phyloP scores from a whole-genome alignment of 2,329 filamentous ascomycete genomes.

The Pseudogymnoascus sp. region DNA sequence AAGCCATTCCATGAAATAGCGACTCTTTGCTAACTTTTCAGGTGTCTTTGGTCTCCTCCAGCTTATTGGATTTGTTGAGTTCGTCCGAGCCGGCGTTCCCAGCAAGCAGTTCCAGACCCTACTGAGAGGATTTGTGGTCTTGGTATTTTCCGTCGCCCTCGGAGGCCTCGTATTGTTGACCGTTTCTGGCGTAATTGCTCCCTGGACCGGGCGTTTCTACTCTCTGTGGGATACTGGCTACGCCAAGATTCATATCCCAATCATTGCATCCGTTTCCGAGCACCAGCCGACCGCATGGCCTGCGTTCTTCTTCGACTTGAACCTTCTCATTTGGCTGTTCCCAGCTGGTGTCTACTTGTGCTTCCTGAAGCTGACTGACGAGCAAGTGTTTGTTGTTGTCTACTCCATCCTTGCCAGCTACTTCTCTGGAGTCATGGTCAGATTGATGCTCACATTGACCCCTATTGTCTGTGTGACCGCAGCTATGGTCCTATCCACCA shows the following conservation, averaged over 20 bases:
- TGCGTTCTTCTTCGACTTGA: conserved; percentile 97
- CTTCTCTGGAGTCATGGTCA: conserved; percentile 98
- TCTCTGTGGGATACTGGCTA: conserved; percentile 98
- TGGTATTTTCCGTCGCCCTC: conserved; percentile 65
- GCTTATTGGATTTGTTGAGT: conserved; percentile 85
- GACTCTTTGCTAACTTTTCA: conserved; percentile 30
- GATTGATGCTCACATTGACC: conserved; percentile 94
- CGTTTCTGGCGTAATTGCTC: conserved; percentile 82
- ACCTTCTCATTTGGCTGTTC: conserved; percentile 98
- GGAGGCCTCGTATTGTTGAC: conserved; percentile 77
- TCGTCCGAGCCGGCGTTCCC: conserved; percentile 77
- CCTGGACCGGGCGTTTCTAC: conserved; percentile 98
- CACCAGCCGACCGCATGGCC: conserved; percentile 99
- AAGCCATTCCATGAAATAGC: background rate
- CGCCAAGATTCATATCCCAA: conserved; percentile 98
- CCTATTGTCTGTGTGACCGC: conserved; percentile 93
- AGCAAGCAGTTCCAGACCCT: conserved; percentile 92
- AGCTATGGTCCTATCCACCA: conserved; percentile 76
- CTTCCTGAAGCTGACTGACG: conserved; percentile 86
- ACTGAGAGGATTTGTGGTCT: conserved; percentile 64
- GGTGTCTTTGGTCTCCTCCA: conserved; percentile 94
- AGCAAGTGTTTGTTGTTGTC: conserved; percentile 96
- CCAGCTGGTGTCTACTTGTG: conserved; percentile 97
- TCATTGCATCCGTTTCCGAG: conserved; percentile 98
- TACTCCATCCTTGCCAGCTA: conserved; percentile 96